These are phyloP conservation scores for Epichloe gansuensis DNA, from an alignment of 2,329 filamentous ascomycete genomes.

Conservation along the genomic window DNA sequence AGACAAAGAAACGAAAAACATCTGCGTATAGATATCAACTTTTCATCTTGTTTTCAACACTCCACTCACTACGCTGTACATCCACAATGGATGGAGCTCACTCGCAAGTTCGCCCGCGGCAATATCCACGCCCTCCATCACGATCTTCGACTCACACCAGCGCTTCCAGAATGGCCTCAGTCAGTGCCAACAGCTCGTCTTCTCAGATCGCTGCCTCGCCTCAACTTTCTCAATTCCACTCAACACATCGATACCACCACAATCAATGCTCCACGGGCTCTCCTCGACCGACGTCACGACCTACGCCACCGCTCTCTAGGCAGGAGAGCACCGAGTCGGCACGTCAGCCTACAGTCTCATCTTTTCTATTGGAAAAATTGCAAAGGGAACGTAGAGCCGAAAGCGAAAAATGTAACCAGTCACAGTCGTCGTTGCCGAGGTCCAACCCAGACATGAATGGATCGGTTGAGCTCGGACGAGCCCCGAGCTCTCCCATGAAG, in stretches of 20 bases:
- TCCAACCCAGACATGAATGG: conserved; percentile 25
- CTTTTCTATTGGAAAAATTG: conserved; percentile 42
- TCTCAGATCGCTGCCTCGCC: conserved; percentile 27
- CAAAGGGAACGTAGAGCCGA: conserved; percentile 37
- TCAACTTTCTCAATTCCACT: conserved; percentile 21
- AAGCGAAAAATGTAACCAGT: conserved; percentile 26
- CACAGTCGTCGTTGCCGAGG: conserved; percentile 20
- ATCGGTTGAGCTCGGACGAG: conserved; percentile 25
- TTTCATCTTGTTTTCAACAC: neutral
- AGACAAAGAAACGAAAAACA: neutral
- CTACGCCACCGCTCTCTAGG: conserved; percentile 29
- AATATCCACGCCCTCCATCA: conserved; percentile 30
- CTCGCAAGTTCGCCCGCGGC: conserved; percentile 13
- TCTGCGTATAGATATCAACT: neutral
- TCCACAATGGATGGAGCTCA: conserved; percentile 18
- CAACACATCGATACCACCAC: conserved; percentile 28
- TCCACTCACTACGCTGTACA: neutral
- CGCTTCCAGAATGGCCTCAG: conserved; percentile 26
- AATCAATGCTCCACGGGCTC: conserved; percentile 20
- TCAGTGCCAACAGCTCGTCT: conserved; percentile 29
- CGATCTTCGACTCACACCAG: conserved; percentile 32
- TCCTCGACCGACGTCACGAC: conserved; percentile 26
- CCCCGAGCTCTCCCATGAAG: conserved; percentile 28
- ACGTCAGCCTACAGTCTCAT: conserved; percentile 31
- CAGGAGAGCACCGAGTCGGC: conserved; percentile 28